Evolutionary conservation across 2,329 filamentous ascomycete species (phyloP).

Genomic region (Fonsecaea monophora): DNA sequence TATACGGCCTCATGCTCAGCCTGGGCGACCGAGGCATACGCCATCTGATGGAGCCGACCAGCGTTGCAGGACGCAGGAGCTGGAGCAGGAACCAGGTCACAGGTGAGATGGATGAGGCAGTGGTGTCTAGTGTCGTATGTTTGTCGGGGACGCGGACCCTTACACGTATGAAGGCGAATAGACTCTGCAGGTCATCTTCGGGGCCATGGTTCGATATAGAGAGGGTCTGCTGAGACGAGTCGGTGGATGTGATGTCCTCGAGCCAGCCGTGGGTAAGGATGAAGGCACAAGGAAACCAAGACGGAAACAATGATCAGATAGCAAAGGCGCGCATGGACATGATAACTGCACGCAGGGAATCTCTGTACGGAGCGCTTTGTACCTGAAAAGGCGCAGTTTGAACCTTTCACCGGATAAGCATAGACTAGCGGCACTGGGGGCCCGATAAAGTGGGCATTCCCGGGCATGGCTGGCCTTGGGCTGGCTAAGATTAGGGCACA

Average conservation of each 20-base stretch:
- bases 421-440: constrained; percentile 2
- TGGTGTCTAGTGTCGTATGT: constrained; percentile 6
- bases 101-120: constrained; percentile 19
- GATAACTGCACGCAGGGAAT: background rate
- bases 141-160: constrained; percentile 11
- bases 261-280: background rate
- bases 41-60: constrained; percentile 25
- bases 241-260: background rate
- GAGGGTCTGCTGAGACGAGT: background rate
- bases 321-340: background rate
- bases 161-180: constrained; percentile 20
- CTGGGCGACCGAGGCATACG: constrained; percentile 35
- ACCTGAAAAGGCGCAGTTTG: constrained; percentile 9
- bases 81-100: constrained; percentile 11
- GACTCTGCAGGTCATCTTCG: constrained; percentile 19
- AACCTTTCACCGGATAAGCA: constrained; percentile 7
- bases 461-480: constrained; percentile 6
- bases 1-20: constrained; percentile 29
- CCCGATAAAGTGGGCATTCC: constrained; percentile 10
- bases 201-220: background rate
- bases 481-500: constrained; percentile 24
- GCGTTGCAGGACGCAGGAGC: background rate
- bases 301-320: background rate
- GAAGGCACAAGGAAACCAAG: background rate
- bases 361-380: constrained; percentile 1